phyloP scores from a whole-genome alignment of 495 filamentous ascomycete genomes.

The Hyphodiscus hymeniophilus region DNA sequence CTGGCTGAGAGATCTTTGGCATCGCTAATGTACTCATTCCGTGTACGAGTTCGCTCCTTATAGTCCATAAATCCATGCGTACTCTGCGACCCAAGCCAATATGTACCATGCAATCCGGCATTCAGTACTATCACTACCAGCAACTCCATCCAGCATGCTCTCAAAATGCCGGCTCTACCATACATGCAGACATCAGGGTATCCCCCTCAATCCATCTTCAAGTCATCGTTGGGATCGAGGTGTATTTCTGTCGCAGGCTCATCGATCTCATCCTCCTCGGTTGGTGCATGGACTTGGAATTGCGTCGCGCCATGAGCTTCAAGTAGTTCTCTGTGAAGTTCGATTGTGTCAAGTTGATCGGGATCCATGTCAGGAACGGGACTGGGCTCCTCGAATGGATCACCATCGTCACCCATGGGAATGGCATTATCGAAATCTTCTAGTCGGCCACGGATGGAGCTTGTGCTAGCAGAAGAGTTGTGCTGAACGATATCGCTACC shows the following conservation, averaged over 20 bases:
- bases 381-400: constrained; percentile 8
- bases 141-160: not conserved
- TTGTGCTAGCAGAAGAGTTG: constrained; percentile 15
- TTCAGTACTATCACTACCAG: not conserved
- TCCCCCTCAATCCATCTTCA: constrained; percentile 17
- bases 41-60: not conserved
- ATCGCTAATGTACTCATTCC: not conserved
- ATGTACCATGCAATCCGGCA: not conserved
- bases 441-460: constrained; percentile 2
- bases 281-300: constrained; percentile 3
- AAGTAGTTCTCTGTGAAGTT: constrained; percentile 10
- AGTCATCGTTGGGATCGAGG: constrained; percentile 12
- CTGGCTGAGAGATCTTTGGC: not conserved
- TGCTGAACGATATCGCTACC: constrained; percentile 19
- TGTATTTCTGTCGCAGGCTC: constrained; percentile 21
- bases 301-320: not conserved
- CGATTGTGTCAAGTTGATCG: constrained; percentile 6
- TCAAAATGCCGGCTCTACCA: not conserved
- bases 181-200: not conserved
- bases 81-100: too few species aligned
- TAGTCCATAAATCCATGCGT: constrained; percentile 5
- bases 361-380: constrained; percentile 21
- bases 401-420: constrained; percentile 9
- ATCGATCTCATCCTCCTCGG: constrained; percentile 11
- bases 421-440: constrained; percentile 14